Evolutionary conservation across 2,329 filamentous ascomycete genomes (phyloP), one percentile per base, ranked within the genome.

Genomic region (Sodiomyces alkalinus): DNA sequence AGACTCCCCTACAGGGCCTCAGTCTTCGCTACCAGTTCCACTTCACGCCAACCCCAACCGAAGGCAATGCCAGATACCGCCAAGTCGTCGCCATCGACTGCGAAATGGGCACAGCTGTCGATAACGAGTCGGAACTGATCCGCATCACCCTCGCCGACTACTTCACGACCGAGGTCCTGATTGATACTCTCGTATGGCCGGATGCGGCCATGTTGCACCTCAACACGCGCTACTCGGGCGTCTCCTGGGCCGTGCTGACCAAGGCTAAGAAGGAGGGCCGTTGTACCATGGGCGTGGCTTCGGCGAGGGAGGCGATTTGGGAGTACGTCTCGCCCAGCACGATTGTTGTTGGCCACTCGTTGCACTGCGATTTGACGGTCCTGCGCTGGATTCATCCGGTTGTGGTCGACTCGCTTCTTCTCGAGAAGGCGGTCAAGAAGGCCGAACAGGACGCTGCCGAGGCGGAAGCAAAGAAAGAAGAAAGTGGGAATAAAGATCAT

Each of bases 111-210:
- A 54, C 49, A 0, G 47, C 58, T 2, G 37, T 39, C 7, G 46
- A 45, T 5, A 55, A 58, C 6, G 61, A 69, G 7, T 43, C 46
- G 0, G 64, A 69, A 34, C 45, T 71, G 6, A 65, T 72, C 32
- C 62, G 64, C 4, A 22, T 72, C 2, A 60, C 58, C 0, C 40
- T 58, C 2, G 40, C 71, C 16, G 65, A 69, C 40, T 65, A 62
- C 39, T 65, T 68, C 39, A 55, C 58, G 1, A 51, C 55, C 3
- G 40, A 54, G 10, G 39, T 60, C 8, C 53, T 72, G 2, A 41
- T 72, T 17, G 59, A 72, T 41, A 52, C 45, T 5, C 49, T 71
- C 2, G 64, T 71, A 3, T 56, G 45, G 26, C 66, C 67, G 0
- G 42, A 51, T 8, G 50, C 57, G 0, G 39, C 39, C 7, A 61